Evolutionary conservation across 1,284 basidiomycete species (phyloP).

Genomic region (Cryptococcus sp.): DNA sequence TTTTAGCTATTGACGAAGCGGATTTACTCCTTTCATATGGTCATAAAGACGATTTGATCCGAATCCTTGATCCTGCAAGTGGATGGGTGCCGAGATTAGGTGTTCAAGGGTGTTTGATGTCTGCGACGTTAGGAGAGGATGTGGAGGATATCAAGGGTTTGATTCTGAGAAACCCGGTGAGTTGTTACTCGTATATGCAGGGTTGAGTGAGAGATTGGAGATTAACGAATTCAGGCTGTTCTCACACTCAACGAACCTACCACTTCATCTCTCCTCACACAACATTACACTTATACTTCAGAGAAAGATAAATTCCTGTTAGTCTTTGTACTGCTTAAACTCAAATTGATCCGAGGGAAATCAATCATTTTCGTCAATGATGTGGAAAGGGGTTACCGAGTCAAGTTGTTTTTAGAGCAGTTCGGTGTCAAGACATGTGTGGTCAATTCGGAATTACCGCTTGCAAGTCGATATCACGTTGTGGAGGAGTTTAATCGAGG

Average conservation of each 20-base stretch:
- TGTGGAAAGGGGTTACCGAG: constrained; percentile 74
- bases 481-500: constrained; percentile 99
- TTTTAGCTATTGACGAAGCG: constrained; percentile 95
- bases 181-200: constrained; percentile 29
- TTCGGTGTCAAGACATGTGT: constrained; percentile 96
- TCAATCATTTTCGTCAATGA: constrained; percentile 96
- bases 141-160: constrained; percentile 87
- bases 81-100: constrained; percentile 71
- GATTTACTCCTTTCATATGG: constrained; percentile 97
- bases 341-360: constrained; percentile 82
- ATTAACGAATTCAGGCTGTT: constrained; percentile 58
- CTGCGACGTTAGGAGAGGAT: constrained; percentile 95
- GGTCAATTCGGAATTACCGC: constrained; percentile 89
- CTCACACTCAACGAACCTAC: constrained; percentile 81
- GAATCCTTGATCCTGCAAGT: constrained; percentile 61
- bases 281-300: constrained; percentile 69
- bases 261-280: constrained; percentile 62
- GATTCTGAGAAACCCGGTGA: constrained; percentile 76
- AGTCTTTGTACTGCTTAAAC: constrained; percentile 55
- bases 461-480: constrained; percentile 94
- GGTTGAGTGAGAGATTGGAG: neutral
- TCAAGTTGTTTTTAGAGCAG: constrained; percentile 93
- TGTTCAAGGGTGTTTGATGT: constrained; percentile 94
- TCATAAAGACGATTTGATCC: constrained; percentile 83
- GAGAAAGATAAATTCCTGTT: constrained; percentile 35